Evolutionary conservation across 352 stramenopile species (phyloP), one percentile per base, ranked within the genome.

Genomic region (Globisporangium canariense): DNA sequence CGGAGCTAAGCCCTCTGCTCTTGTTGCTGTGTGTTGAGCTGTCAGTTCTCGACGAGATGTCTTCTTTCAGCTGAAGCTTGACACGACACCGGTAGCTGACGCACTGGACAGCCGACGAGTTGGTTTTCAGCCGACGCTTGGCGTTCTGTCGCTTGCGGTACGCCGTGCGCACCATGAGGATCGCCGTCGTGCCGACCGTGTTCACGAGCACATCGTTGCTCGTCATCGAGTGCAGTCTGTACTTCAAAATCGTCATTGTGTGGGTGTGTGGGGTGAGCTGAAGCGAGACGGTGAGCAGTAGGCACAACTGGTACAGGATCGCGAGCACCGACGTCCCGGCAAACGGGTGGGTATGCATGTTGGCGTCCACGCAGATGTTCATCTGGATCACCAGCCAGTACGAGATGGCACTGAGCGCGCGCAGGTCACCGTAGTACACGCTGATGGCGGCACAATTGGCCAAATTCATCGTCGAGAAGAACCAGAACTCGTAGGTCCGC

Each of bases 61-160:
- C 51, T 43, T 41, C 22, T 2, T 45, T 43, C 51, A 58, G 62
- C 20, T 34, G 20, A 9, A 77, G 9, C 7, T 43, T 46, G 9
- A 74, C 28, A 1, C 47, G 60, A 28, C 64, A 75, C 1, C 64
- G 67, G 16, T 67, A 73, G 62, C 65, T 75, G 25, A 75, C 53
- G n/a, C 69, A 75, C 14, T 56, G 54, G 18, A 55, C 57, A 22
- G 64, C 43, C 22, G 51, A 47, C 16, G 63, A 40, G 54, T 34
- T 60, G 32, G 43, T 36, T 18, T 64, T 64, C 9, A 6, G 45
- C 2, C 25, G 20, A 18, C 34, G 13, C 47, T n/a, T 30, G 32
- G 0, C 16, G 25, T 34, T 47, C 28, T 46, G 47, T 22, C 63
- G 54, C 41, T 68, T 68, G 46, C 56, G 63, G 49, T 60, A 68